Evolutionary conservation across 495 filamentous ascomycete genomes (phyloP), one percentile per base, ranked within the genome.

Genomic region (Penicillium argentinense): DNA sequence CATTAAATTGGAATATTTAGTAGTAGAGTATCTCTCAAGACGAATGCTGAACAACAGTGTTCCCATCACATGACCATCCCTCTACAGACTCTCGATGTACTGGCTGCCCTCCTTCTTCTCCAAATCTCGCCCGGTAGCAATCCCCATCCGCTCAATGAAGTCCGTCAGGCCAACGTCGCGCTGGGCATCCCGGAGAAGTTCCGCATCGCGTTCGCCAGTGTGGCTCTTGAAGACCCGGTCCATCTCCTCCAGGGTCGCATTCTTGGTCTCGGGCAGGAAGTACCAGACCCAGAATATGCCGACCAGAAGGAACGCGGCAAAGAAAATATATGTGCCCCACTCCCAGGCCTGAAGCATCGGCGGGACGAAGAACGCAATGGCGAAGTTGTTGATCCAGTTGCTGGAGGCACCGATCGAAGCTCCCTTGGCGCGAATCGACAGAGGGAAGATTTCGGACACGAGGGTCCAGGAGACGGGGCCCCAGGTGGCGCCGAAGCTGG

Each of bases 211-310:
- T 30, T 63, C 60, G 2, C 66, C 68, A 26, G 63, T 66, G 7
- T 65, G 56, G 34, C 67, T 72, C 4, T 49, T 56, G 49, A 77
- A 77, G 0, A 77, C 69, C 2, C 67, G 67, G 52, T 74, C 69
- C 56, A 88, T 76, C 61, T 88, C 85, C 64, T 89, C 85, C 12
- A 88, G 75, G 2, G 76, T 79, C 57, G 86, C 83, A 25, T 78
- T 73, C 47, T 78, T 82, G 3, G 85, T 88, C 53, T 79, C 74
- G 12, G 72, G 72, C 6, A 77, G 57, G 53, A 74, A 74, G 55
- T 72, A 64, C 47, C 62, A 77, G n/a, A 74, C 66, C 57, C 72
- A 75, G 4, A 63, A 44, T 17, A 69, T 67, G 9, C 71, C 64
- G 8, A 62, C 58, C 16, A 56, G 38, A 17, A 70, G 56, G 44